Conservation (phyloP, 139 green algal genomes). For the Volvox reticuliferus region DNA sequence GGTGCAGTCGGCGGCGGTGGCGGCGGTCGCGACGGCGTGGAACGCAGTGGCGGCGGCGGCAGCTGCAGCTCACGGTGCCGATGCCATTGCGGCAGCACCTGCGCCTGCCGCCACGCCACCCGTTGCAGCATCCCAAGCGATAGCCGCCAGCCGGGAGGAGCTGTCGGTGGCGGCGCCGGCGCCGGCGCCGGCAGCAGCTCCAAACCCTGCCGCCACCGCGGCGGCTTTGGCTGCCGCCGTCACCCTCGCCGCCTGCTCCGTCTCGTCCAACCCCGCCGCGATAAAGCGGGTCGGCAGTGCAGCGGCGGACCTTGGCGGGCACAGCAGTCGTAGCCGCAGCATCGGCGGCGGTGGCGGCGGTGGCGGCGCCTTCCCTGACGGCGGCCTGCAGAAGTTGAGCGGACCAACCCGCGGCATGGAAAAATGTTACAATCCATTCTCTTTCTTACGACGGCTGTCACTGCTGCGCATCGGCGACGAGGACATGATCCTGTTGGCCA, state of each 20-base stretch:
- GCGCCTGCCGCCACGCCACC: background rate
- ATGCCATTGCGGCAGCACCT: background rate
- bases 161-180: background rate
- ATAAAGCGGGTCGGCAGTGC: background rate
- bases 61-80: background rate
- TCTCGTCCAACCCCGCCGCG: background rate
- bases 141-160: no score
- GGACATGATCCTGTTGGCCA: background rate
- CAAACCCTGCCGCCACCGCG: background rate
- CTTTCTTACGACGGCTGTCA: background rate
- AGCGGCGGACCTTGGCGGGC: background rate
- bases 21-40: background rate
- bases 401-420: background rate
- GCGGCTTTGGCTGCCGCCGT: background rate
- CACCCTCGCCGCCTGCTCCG: background rate
- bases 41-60: background rate
- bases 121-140: no score
- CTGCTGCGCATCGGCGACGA: background rate
- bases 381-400: background rate
- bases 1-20: background rate
- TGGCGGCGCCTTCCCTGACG: background rate
- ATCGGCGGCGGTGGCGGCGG: background rate
- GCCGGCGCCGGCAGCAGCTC: background rate
- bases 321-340: background rate
- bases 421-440: background rate